Base-by-base conservation (phyloP, 176 grass and related monocot species). In the Urochloa ruziziensis region DNA sequence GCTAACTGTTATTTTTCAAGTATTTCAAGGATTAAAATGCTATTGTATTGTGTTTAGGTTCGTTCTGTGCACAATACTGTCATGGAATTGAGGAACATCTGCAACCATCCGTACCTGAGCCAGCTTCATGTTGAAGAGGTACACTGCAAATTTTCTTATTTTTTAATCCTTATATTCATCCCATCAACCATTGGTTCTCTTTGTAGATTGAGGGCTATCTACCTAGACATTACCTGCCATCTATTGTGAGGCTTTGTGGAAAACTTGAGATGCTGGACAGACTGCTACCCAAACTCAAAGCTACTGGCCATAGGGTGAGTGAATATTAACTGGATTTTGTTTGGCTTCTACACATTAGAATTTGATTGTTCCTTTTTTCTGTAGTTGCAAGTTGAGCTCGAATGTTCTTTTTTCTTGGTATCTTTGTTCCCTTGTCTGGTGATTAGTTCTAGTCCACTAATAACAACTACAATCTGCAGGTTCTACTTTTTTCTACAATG, bases 401-500 rank as follows among this genome's bases (percentile, higher is more conserved):
- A 49, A 54, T 35, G 9, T 2, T 71, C 44, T 63, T 64, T 37
- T 25, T 56, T 64, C 10, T 34, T 75, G 0, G 1, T 82, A 37
- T 15, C 5, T 19, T 35, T 83, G 4, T 77, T 80, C 47, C 39
- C 30, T 81, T 63, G 64, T 80, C 70, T 21, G 19, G 33, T 82
- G 54, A 91, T 21, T 42, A 29, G 1, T 77, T 89, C 44, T 53
- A 12, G 42, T 27, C 81, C 62, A 62, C 25, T 32, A n/a, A 85
- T 4, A 36, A 18, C 57, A 46, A 52, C 44, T 81, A n/a, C 33
- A 84, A 72, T 35, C 39, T 86, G 33, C 69, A 99, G 96, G 91
- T 99, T 79, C 91, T 99, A n/a, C 81, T 99, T 82, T 99, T 99
- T 76, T 99, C 93, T 49, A 99, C 96, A 67, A 99, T 99, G 96